Evolutionary conservation across 2,329 filamentous ascomycete genomes (phyloP).

Genomic region (Waltergamsia citrina): DNA sequence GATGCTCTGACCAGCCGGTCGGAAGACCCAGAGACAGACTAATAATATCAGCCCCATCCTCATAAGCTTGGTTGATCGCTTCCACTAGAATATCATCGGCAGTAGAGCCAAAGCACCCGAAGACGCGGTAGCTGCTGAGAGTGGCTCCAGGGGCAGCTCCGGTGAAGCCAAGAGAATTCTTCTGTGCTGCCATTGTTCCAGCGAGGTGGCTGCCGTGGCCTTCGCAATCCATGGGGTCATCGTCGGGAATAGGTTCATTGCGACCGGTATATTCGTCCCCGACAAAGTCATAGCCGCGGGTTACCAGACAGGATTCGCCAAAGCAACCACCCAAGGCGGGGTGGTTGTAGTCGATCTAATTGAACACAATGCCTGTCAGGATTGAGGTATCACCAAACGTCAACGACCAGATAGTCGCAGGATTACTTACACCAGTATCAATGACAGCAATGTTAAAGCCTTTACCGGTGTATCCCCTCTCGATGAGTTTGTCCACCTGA

Average conservation of each 20-base stretch:
- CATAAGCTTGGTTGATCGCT: conserved; percentile 49
- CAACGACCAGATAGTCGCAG: too few relatives aligned
- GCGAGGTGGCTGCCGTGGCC: conserved; percentile 55
- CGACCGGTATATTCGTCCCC: conserved; percentile 40
- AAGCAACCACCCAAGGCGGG: conserved; percentile 56
- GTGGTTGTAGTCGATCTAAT: conserved; percentile 50
- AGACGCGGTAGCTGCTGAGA: conserved; percentile 47
- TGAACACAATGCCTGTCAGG: background rate
- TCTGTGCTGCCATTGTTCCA: conserved; percentile 52
- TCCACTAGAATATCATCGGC: conserved; percentile 47
- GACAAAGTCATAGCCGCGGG: conserved; percentile 46
- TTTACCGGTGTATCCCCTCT: conserved; percentile 35
- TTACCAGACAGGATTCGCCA: conserved; percentile 47
- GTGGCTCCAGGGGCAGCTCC: conserved; percentile 47
- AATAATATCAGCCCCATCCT: conserved; percentile 50
- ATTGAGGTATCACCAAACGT: background rate
- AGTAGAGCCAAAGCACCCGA: conserved; percentile 42
- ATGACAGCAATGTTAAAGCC: conserved; percentile 44
- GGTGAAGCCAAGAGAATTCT: conserved; percentile 41
- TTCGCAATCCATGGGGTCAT: conserved; percentile 43
- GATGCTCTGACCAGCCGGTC: conserved; percentile 41
- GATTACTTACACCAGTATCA: conserved; percentile 40
- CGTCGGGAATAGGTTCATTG: conserved; percentile 31
- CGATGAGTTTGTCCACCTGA: conserved; percentile 42
- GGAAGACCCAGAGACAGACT: conserved; percentile 43